Evolutionary conservation across 2,329 filamentous ascomycete genomes (phyloP).

Genomic region (Fusarium oxysporum): DNA sequence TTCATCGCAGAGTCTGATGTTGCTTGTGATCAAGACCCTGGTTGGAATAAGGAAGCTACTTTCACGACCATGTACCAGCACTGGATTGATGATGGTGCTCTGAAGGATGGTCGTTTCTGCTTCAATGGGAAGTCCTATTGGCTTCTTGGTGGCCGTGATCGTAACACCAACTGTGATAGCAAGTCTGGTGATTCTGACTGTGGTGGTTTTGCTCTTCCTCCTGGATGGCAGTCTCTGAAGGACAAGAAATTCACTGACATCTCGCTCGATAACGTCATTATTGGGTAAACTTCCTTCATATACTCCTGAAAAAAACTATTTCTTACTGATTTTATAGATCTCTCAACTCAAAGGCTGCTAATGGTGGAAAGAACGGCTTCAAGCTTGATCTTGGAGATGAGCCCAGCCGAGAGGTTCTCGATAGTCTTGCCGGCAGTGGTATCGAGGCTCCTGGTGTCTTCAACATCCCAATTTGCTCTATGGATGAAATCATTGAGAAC

Average conservation of each 20-base stretch:
- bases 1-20: constrained; percentile 23
- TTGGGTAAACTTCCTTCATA: not conserved
- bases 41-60: constrained; percentile 13
- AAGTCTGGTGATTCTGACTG: constrained; percentile 10
- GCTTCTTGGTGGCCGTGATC: constrained; percentile 6
- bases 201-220: constrained; percentile 7
- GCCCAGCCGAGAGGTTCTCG: constrained; percentile 12
- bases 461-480: constrained; percentile 22
- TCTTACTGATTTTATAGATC: constrained; percentile 1
- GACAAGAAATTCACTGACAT: constrained; percentile 21
- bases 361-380: constrained; percentile 20
- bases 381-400: constrained; percentile 9
- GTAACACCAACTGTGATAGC: not conserved
- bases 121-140: constrained; percentile 15
- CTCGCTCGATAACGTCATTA: constrained; percentile 8
- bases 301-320: fast-evolving
- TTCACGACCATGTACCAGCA: constrained; percentile 1
- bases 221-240: constrained; percentile 8
- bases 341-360: constrained; percentile 19
- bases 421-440: constrained; percentile 9
- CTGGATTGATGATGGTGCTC: not conserved
- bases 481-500: constrained; percentile 26
- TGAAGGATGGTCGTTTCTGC: constrained; percentile 10
- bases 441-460: constrained; percentile 25
- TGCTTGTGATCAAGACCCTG: constrained; percentile 20